phyloP scores from a whole-genome alignment of 2,329 filamentous ascomycete species.

The Aspergillus sojae region DNA sequence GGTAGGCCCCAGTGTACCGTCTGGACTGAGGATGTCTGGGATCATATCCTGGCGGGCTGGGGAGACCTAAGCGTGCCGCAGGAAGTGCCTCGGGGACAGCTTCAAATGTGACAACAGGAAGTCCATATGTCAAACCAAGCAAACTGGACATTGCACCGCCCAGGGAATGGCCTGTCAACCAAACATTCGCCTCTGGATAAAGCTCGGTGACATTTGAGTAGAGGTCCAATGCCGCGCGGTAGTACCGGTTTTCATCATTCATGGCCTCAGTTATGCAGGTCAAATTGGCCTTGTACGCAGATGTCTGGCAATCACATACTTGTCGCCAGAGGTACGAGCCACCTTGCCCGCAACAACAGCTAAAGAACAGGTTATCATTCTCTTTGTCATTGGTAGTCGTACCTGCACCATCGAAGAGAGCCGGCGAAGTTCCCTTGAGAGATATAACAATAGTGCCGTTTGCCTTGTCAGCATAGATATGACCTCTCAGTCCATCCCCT shows the following conservation, averaged over 20 bases:
- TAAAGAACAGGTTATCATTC: slow-evolving; percentile 98
- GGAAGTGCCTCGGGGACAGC: slow-evolving; percentile 89
- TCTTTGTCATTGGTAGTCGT: slow-evolving; percentile 97
- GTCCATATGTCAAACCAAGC: slow-evolving; percentile 84
- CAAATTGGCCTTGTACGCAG: slow-evolving; percentile 86
- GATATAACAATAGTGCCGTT: slow-evolving; percentile 90
- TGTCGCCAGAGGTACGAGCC: slow-evolving; percentile 87
- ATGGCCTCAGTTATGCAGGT: slow-evolving; percentile 81
- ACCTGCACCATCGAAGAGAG: slow-evolving; percentile 93
- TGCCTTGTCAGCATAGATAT: slow-evolving; percentile 83
- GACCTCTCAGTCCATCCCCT: slow-evolving; percentile 81
- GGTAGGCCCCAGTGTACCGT: slow-evolving; percentile 74
- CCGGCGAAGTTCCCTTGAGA: slow-evolving; percentile 85
- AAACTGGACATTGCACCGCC: slow-evolving; percentile 89
- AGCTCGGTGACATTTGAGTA: slow-evolving; percentile 90
- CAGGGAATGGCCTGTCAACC: slow-evolving; percentile 90
- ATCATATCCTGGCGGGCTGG: slow-evolving; percentile 77
- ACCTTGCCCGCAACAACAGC: slow-evolving; percentile 94
- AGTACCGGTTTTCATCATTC: slow-evolving; percentile 84
- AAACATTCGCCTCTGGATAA: slow-evolving; percentile 82
- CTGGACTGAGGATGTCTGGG: slow-evolving; percentile 71
- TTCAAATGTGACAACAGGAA: slow-evolving; percentile 90
- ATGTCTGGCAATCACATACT: slow-evolving; percentile 88
- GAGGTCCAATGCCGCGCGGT: slow-evolving; percentile 82
- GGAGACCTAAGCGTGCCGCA: slow-evolving; percentile 80